Evolutionary conservation across 495 filamentous ascomycete genomes (phyloP), one percentile per base, ranked within the genome.

Genomic region (Cairneyella variabilis): DNA sequence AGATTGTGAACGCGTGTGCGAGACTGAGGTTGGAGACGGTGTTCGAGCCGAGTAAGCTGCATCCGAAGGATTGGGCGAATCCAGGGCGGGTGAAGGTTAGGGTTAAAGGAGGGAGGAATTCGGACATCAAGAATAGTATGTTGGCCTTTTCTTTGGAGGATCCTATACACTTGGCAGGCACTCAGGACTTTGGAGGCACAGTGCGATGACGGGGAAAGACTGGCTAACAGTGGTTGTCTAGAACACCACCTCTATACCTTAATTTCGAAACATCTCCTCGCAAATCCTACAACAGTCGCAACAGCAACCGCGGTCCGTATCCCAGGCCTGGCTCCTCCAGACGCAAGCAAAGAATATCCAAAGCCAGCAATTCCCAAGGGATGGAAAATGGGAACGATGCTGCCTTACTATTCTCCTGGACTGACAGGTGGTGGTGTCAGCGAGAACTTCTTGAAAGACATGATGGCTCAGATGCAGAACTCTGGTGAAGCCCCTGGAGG

Each of bases 11-110:
- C 56, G 93, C 92, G 0, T 88, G 86, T 61, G 82, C 84, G 17
- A 69, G 69, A 53, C 73, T 97, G 37, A 83, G 86, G 4, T 68
- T 97, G 53, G 77, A 81, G 25, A 83, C 84, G 26, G 85, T 91
- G 4, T 85, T 96, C 66, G 93, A 98, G 68, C 90, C 91, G 0
- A 86, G 84, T 60, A 96, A 96, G 71, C 75, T 83, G 40, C 93
- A 98, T 72, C 93, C 93, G 0, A 91, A 91, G 70, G 93, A 98
- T 71, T 98, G 93, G 93, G 86, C 85, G 28, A 98, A 98, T 71
- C 93, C 93, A 11, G 93, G 93, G 0, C 77, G 93, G 23, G 90
- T 98, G 58, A 79, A 88, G 45, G 81, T 96, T 18, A 69, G 81
- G 60, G 69, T 97, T 14, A 89, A 88, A 66, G 72, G 60, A 77